phyloP scores from a whole-genome alignment of 1,284 basidiomycete genomes.

The Neolentinus lepideus region DNA sequence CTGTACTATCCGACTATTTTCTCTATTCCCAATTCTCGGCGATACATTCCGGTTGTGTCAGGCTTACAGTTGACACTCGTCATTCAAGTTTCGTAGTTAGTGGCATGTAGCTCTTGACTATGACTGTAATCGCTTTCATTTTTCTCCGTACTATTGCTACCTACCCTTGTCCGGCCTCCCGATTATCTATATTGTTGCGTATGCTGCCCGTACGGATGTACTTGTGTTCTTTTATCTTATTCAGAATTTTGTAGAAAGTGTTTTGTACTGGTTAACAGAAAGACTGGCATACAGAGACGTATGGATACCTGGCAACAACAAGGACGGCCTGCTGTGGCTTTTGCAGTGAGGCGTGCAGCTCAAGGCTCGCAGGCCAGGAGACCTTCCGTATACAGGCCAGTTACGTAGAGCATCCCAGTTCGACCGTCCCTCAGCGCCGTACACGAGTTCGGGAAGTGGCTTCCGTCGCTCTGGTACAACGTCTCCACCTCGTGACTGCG shows the following conservation, averaged over 20 bases:
- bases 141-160: not conserved
- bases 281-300: not conserved
- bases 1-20: not conserved
- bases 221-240: not conserved
- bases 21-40: not conserved
- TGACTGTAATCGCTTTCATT: not conserved
- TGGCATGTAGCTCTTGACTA: not conserved
- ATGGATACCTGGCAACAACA: no score
- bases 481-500: conserved; percentile 39
- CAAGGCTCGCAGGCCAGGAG: conserved; percentile 38
- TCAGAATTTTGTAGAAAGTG: not conserved
- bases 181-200: not conserved
- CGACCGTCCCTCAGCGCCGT: conserved; percentile 42
- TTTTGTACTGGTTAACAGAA: not conserved
- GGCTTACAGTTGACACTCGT: not conserved
- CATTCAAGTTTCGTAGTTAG: not conserved
- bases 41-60: not conserved
- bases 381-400: conserved; percentile 52
- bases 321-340: no score
- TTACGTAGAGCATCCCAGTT: conserved; percentile 40
- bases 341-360: not conserved
- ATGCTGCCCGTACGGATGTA: not conserved
- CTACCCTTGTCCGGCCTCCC: not conserved
- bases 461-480: conserved; percentile 58
- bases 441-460: conserved; percentile 40